Conservation (phyloP, 129 eudicot species). For the Flaveria brownii region DNA sequence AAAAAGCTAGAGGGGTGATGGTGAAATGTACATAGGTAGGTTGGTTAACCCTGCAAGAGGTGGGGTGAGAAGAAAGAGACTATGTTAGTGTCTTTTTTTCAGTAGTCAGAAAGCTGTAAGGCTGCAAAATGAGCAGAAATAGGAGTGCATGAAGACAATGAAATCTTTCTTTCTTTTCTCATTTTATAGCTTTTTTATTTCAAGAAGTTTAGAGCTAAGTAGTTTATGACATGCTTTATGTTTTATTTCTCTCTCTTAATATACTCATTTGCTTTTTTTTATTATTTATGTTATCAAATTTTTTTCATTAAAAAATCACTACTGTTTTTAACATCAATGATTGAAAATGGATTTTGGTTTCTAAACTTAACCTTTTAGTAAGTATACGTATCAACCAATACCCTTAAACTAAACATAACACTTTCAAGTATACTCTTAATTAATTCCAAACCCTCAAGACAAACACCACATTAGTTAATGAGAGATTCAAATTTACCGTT, state of each 20-base stretch:
- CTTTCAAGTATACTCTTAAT: too few species aligned
- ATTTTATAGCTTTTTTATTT: constrained; percentile 26
- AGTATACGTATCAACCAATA: too few species aligned
- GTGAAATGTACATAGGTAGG: constrained; percentile 36
- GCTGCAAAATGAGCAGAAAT: constrained; percentile 31
- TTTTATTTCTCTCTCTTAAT: background rate
- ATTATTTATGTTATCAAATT: background rate
- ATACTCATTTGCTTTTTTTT: background rate
- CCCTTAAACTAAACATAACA: too few species aligned
- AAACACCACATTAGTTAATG: too few species aligned
- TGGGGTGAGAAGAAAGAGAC: constrained; percentile 38
- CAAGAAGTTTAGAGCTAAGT: constrained; percentile 21
- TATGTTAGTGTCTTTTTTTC: constrained; percentile 32
- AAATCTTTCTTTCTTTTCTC: constrained; percentile 27
- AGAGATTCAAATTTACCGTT: too few species aligned
- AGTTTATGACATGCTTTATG: constrained; percentile 29
- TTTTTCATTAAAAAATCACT: background rate
- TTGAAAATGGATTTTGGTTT: background rate
- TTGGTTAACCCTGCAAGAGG: constrained; percentile 26
- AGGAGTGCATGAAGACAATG: constrained; percentile 23
- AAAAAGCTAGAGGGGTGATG: constrained; percentile 26
- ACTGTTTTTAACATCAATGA: too few species aligned
- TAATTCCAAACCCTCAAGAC: too few species aligned
- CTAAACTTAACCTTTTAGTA: too few species aligned
- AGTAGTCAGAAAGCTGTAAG: constrained; percentile 36